Conservation (phyloP, 495 filamentous ascomycete genomes). For the Cryomyces antarcticus region DNA sequence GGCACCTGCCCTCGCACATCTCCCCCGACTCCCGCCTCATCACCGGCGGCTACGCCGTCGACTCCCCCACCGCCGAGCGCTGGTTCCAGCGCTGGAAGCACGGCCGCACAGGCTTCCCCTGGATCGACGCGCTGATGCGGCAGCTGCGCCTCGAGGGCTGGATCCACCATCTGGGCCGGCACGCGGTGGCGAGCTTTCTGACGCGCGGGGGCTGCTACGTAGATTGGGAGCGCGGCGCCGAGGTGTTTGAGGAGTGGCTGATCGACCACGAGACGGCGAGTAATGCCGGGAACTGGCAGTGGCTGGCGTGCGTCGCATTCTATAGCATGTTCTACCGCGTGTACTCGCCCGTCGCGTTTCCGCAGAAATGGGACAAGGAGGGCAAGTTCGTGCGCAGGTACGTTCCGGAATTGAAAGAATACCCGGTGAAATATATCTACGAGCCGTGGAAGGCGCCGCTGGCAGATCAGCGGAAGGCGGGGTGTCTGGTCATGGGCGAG, state of each 20-base stretch:
- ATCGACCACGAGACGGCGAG: slow-evolving; percentile 51
- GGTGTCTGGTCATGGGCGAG: slow-evolving; percentile 30
- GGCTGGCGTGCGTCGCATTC: slow-evolving; percentile 54
- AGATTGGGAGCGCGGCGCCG: slow-evolving; percentile 51
- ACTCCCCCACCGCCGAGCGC: slow-evolving; percentile 32
- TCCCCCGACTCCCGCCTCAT: slow-evolving; percentile 18
- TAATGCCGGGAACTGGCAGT: slow-evolving; percentile 56
- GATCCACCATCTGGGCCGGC: slow-evolving; percentile 55
- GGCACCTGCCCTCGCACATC: slow-evolving; percentile 42
- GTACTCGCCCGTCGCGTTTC: slow-evolving; percentile 46
- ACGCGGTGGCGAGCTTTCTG: slow-evolving; percentile 52
- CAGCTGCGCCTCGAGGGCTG: slow-evolving; percentile 47
- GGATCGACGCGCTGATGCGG: slow-evolving; percentile 57
- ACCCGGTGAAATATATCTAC: slow-evolving; percentile 47
- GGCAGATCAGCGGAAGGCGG: slow-evolving; percentile 36
- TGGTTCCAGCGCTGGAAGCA: slow-evolving; percentile 45
- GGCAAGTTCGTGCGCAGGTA: slow-evolving; percentile 38
- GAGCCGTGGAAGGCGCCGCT: slow-evolving; percentile 52
- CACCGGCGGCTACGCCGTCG: slow-evolving; percentile 33
- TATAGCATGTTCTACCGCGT: slow-evolving; percentile 42
- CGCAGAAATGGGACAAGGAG: slow-evolving; percentile 43
- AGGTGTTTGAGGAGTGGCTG: slow-evolving; percentile 52
- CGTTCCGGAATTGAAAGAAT: slow-evolving; percentile 37
- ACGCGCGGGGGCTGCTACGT: slow-evolving; percentile 55
- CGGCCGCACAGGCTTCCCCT: slow-evolving; percentile 48